Conservation (phyloP, 208 protist species). For the Histomonas meleagridis region DNA sequence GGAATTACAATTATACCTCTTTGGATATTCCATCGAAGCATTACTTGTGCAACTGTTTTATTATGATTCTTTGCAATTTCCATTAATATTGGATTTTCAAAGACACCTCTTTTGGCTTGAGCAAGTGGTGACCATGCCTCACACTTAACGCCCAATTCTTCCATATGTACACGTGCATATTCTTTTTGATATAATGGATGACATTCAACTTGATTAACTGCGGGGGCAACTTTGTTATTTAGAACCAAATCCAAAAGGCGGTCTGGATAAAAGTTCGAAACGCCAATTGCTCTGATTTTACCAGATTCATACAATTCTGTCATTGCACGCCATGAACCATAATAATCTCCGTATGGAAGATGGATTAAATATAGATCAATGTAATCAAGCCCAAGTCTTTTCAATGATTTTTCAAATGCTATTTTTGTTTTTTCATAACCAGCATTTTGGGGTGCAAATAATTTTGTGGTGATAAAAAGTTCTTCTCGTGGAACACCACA, state of each 20-base stretch:
- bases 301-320: background rate
- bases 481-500: background rate
- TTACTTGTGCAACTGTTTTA: background rate
- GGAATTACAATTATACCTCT: background rate
- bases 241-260: no score
- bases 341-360: background rate
- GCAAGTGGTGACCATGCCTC: conserved; percentile 45
- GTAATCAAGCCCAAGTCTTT: conserved; percentile 54
- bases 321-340: background rate
- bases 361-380: conserved; percentile 83
- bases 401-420: background rate
- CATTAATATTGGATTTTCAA: background rate
- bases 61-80: background rate
- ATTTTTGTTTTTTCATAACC: background rate
- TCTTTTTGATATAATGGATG: conserved; percentile 42
- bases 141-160: conserved; percentile 36
- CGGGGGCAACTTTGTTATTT: background rate
- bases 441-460: background rate
- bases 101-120: background rate
- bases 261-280: background rate
- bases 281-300: background rate
- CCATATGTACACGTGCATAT: conserved; percentile 21
- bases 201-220: conserved; percentile 1
- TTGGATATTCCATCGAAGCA: background rate
- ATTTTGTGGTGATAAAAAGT: background rate